These are phyloP conservation scores for Pelargonium fulgidum DNA, from an alignment of 441 rosid species.

Conservation along the genomic window DNA sequence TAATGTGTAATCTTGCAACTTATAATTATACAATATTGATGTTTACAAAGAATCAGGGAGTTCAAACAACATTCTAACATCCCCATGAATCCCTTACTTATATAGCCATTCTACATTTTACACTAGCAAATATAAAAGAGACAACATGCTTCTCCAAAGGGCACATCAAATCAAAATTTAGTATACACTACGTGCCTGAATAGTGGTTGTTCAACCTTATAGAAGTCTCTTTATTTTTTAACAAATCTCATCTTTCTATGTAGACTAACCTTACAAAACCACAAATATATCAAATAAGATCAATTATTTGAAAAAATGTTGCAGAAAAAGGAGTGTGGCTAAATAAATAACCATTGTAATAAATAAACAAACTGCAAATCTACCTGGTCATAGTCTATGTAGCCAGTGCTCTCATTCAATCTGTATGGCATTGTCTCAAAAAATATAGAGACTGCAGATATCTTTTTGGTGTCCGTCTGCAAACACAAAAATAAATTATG, in stretches of 20 bases:
- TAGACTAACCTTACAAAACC: background rate
- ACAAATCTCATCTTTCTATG: background rate
- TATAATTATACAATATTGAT: too few species aligned
- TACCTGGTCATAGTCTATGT: constrained; percentile 30
- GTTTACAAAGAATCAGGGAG: too few species aligned
- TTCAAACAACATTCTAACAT: too few species aligned
- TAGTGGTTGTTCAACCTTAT: background rate
- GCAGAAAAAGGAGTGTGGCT: background rate
- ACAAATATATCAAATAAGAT: background rate
- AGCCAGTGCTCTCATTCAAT: constrained; percentile 29
- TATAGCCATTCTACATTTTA: too few species aligned
- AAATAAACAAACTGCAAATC: background rate
- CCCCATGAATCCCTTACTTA: too few species aligned
- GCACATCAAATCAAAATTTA: too few species aligned
- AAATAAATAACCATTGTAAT: background rate
- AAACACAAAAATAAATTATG: background rate
- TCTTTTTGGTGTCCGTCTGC: constrained; percentile 33
- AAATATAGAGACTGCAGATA: constrained; percentile 30
- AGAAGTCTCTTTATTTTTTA: background rate
- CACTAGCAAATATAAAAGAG: too few species aligned
- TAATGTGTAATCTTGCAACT: too few species aligned
- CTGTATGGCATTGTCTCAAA: constrained; percentile 33
- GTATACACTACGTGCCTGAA: background rate
- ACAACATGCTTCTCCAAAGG: too few species aligned
- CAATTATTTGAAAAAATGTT: background rate